These are phyloP conservation scores for Daedalea quercina DNA, from an alignment of 768 basidiomycete species.

Conservation along the genomic window DNA sequence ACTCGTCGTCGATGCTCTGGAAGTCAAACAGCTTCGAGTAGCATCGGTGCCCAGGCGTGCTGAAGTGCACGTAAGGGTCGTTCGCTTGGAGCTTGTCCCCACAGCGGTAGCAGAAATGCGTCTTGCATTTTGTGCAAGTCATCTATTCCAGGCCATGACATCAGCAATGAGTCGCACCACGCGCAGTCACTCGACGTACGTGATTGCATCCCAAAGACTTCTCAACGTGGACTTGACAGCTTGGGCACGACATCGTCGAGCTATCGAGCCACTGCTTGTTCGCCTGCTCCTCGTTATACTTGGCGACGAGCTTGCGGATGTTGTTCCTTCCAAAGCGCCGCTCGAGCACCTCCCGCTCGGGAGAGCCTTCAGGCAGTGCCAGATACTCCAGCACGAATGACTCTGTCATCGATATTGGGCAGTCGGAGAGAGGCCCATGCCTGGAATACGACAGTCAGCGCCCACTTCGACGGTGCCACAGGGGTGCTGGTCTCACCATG, in stretches of 20 bases:
- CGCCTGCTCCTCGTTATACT: slow-evolving; percentile 66
- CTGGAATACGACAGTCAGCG: slow-evolving; percentile 28
- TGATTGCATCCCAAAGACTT: slow-evolving; percentile 85
- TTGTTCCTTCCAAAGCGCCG: slow-evolving; percentile 55
- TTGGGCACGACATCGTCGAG: slow-evolving; percentile 67
- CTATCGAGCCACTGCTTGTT: slow-evolving; percentile 68
- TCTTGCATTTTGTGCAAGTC: slow-evolving; percentile 67
- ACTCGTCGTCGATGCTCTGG: slow-evolving; percentile 32
- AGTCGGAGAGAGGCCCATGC: slow-evolving; percentile 77
- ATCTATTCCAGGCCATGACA: slow-evolving; percentile 42
- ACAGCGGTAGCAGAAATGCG: slow-evolving; percentile 83
- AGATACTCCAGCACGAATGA: slow-evolving; percentile 64
- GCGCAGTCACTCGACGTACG: slow-evolving; percentile 31
- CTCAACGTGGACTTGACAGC: slow-evolving; percentile 67
- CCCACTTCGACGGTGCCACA: background rate
- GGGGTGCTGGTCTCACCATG: slow-evolving; percentile 47
- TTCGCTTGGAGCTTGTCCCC: slow-evolving; percentile 40
- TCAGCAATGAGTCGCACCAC: background rate
- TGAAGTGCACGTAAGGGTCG: slow-evolving; percentile 69
- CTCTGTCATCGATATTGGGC: slow-evolving; percentile 63
- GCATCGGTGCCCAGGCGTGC: slow-evolving; percentile 42
- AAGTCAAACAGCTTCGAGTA: slow-evolving; percentile 65
- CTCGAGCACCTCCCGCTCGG: slow-evolving; percentile 48
- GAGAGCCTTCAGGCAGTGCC: slow-evolving; percentile 44
- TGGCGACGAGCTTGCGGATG: slow-evolving; percentile 50